These are phyloP conservation scores for Phellopilus nigrolimitatus DNA, from an alignment of 1,284 basidiomycete species.

Conservation along the genomic window DNA sequence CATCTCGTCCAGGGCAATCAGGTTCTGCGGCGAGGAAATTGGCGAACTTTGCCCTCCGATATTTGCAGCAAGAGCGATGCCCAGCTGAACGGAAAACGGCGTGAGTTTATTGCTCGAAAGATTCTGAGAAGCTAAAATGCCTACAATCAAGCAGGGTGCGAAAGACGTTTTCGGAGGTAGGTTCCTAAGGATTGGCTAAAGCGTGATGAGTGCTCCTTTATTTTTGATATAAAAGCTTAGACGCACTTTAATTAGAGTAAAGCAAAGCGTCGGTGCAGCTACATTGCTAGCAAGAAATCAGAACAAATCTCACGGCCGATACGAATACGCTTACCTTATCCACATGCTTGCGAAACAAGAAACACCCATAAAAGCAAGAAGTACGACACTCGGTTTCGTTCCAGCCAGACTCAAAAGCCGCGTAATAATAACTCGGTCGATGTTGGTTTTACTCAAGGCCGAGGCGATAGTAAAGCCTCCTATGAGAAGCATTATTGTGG, in stretches of 20 bases:
- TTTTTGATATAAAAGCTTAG: not conserved
- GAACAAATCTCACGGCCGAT: conserved; percentile 30
- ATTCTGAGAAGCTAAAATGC: conserved; percentile 27
- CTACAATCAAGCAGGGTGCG: conserved; percentile 86
- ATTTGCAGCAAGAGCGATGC: conserved; percentile 95
- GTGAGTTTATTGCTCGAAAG: not conserved
- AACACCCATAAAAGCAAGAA: conserved; percentile 94
- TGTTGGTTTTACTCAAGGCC: conserved; percentile 94
- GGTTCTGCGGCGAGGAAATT: conserved; percentile 94
- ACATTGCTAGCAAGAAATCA: conserved; percentile 66
- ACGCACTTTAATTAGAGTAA: conserved; percentile 88
- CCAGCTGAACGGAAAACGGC: conserved; percentile 52
- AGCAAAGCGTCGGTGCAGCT: conserved; percentile 95
- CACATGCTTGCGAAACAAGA: conserved; percentile 99
- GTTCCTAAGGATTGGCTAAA: conserved; percentile 88
- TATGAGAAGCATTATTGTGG: conserved; percentile 96
- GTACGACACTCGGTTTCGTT: conserved; percentile 78
- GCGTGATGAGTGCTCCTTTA: conserved; percentile 7
- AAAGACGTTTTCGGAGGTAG: conserved; percentile 86
- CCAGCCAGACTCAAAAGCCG: conserved; percentile 89
- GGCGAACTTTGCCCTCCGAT: conserved; percentile 97
- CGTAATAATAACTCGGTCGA: conserved; percentile 94
- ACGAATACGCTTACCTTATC: conserved; percentile 71
- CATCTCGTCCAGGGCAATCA: conserved; percentile 91
- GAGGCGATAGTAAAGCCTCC: conserved; percentile 99